Base-by-base conservation (phyloP, 257 asterid genomes). In the Haberlea rhodopensis region DNA sequence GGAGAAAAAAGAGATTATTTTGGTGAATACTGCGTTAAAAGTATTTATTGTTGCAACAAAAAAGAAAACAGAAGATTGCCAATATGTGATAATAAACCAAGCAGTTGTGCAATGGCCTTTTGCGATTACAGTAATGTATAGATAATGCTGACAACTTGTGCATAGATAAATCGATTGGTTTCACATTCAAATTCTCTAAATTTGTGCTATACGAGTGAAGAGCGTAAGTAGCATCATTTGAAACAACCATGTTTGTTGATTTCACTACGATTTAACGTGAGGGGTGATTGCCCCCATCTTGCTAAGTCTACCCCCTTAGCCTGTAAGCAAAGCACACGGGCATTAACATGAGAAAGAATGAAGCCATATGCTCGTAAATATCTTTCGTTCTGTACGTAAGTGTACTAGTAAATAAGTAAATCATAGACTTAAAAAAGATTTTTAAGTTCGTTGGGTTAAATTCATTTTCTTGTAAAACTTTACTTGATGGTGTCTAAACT, bases 121-220 rank as follows among this genome's bases (percentile, higher is more conserved):
- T 66, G 16, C 22, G 68, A 46, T 20, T 25, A 46, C 28, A 28
- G 43, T 46, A 48, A 18, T 49, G 68, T 31, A 49, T 32, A 19
- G 15, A 51, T 63, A 19, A 49, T n/a, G 31, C 49, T 27, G 49
- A 49, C 24, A 18, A 63, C 31, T 20, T 48, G 19, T 18, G 58
- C n/a, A 3, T 40, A 37, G 31, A 28, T 49, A 31, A 10, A 29
- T 21, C 28, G 31, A 63, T 20, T 9, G 69, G 19, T 27, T 27
- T 29, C 10, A n/a, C 10, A 21, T 20, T 10, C 9, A 63, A 11
- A 4, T 63, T 25, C 59, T 63, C 31, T n/a, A 23, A 49, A 26
- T 24, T 62, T 43, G 24, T 15, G 37, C 21, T 2, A 25, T 23
- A 22, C 0, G 4, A 27, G n/a, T 15, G 7, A 27, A 57, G 23